Evolutionary conservation across 345 rosid species (phyloP), one percentile per base, ranked within the genome.

Genomic region (Mercurialis annua): DNA sequence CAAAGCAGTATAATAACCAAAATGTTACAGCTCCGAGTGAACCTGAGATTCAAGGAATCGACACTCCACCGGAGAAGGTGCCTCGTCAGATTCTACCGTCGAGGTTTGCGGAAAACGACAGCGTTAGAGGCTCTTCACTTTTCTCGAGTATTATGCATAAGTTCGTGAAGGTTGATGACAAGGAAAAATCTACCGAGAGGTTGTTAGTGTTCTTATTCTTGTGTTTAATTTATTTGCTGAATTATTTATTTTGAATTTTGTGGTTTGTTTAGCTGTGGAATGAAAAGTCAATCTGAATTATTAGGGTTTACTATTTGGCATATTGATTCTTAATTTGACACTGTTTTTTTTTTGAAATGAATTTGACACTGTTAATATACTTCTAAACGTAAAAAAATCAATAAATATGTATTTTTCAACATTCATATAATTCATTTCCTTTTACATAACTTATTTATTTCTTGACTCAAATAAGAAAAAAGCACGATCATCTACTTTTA

Each of bases 51-150:
- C 69, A 58, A 44, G 96, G 93, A 51, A 82, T 81, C 15, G 98
- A 86, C 68, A 92, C 98, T 40, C 96, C 97, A 43, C 98, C 98
- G 73, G 97, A 90, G 84, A 92, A 92, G 75, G 86, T 77, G 67
- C 92, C 97, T 6, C 87, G 98, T 48, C 86, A 73, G 83, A 71
- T 88, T 43, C 61, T 90, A 3, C 87, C 91, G 38, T 67, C 68
- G 16, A 71, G 31, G 62, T 78, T 73, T 70, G 33, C 72, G 46
- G 40, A 47, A 24, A 70, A 72, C 60, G 82, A 71, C 44, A 75
- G 47, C 33, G 51, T 42, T 14, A 76, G 76, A 23, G 86, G 80
- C 9, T 52, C 89, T 64, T 90, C 96, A 18, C 78, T 84, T 23
- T 88, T 87, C 78, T 85, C 97, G 23, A 86, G 82, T 71, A 92